These are phyloP conservation scores for Ascochyta fabae DNA, from an alignment of 2,329 filamentous ascomycete species.

Conservation along the genomic window DNA sequence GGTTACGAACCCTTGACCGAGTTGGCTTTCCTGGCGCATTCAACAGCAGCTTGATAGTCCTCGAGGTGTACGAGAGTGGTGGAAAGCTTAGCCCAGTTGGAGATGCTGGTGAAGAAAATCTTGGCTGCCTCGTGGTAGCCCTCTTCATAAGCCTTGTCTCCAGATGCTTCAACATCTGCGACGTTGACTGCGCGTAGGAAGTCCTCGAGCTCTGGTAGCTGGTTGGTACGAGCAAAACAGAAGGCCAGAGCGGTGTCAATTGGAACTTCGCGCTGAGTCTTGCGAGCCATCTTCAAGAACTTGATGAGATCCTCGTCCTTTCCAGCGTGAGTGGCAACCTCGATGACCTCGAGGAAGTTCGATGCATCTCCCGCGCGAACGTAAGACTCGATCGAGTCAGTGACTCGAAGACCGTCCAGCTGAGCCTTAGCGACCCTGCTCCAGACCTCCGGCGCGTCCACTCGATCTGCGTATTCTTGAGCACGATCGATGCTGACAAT, in stretches of 20 bases:
- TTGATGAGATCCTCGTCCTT: conserved; percentile 99
- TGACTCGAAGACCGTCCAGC: conserved; percentile 90
- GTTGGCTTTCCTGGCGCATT: conserved; percentile 97
- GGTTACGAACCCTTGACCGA: conserved; percentile 72
- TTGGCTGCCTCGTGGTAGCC: conserved; percentile 95
- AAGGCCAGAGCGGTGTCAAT: conserved; percentile 96
- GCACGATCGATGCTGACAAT: conserved; percentile 98
- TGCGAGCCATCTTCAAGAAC: conserved; percentile 94
- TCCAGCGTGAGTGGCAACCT: conserved; percentile 90
- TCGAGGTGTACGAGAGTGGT: conserved; percentile 96
- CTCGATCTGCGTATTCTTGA: conserved; percentile 91
- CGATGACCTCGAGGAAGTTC: conserved; percentile 95
- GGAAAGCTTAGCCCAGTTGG: conserved; percentile 98
- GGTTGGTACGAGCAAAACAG: conserved; percentile 88
- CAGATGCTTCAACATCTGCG: conserved; percentile 92
- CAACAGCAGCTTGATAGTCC: conserved; percentile 96
- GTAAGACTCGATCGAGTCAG: conserved; percentile 94
- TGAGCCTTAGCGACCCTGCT: conserved; percentile 98
- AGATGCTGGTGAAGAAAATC: conserved; percentile 98
- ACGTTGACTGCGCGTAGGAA: conserved; percentile 94
- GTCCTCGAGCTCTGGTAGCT: conserved; percentile 92
- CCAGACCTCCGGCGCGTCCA: conserved; percentile 88
- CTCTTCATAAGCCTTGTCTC: conserved; percentile 97
- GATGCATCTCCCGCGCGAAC: conserved; percentile 92
- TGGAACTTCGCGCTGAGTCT: conserved; percentile 90